phyloP scores from a whole-genome alignment of 1,139 yeast species.

The Sugiyamaella neomexicana region DNA sequence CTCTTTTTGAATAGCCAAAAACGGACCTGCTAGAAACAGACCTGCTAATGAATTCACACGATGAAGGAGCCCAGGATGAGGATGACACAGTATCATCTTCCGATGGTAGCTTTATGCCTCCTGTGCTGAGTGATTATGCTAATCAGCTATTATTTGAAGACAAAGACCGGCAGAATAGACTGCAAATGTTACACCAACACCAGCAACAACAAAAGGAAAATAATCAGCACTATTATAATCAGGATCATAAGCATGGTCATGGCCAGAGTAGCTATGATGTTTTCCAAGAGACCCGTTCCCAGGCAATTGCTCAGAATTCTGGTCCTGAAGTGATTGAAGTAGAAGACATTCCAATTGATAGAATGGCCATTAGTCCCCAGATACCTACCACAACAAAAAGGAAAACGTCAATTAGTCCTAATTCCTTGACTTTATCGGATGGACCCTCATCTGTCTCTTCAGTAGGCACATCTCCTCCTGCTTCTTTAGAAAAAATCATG shows the following conservation, averaged over 20 bases:
- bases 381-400: background rate
- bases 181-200: constrained; percentile 5
- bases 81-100: constrained; percentile 36
- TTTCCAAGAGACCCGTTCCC: background rate
- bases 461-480: constrained; percentile 9
- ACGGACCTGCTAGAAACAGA: background rate
- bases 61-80: constrained; percentile 21
- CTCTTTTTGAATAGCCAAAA: background rate
- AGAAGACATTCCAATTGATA: background rate
- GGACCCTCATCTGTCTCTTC: constrained; percentile 7
- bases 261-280: background rate
- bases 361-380: constrained; percentile 6
- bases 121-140: constrained; percentile 63
- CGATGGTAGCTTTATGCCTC: constrained; percentile 60
- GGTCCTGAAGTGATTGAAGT: background rate
- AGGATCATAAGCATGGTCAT: background rate
- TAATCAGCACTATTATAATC: background rate
- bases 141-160: constrained; percentile 44
- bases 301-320: no score
- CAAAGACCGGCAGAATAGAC: constrained; percentile 5
- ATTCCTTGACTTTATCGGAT: background rate
- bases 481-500: background rate
- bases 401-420: constrained; percentile 5
- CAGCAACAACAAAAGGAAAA: constrained; percentile 6
- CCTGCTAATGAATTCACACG: constrained; percentile 6